Evolutionary conservation across 202 grass and related monocot species (phyloP), one percentile per base, ranked within the genome.

Genomic region (Setaria italica): DNA sequence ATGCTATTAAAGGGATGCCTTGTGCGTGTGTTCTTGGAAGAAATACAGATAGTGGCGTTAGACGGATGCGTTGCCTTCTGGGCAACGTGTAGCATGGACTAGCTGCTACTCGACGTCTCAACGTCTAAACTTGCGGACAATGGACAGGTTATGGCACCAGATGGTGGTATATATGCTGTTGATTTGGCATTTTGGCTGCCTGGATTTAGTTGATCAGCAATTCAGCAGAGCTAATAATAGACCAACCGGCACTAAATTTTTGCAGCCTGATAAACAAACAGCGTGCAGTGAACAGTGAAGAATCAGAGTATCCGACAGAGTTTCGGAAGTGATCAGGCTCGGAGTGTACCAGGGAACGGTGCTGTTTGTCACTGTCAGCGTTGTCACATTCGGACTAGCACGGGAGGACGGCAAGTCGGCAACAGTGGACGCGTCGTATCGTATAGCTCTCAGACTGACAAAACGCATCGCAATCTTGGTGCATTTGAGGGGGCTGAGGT

Each of bases 171-270:
- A 20, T 46, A 10, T 25, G 2, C 56, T 57, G 45, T 45, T 59
- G 17, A 2, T 19, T 56, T 56, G 53, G 53, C 5, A 20, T 2
- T 56, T 56, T 56, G 53, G 17, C 53, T 20, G 53, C 0, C 9
- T 9, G 47, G 67, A 9, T 86, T 66, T 35, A 17, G 77, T 72
- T 72, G 55, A 75, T 65, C 58, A 48, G 25, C 25, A 25, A 25
- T 25, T 25, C 47, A 19, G 45, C 25, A 33, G 29, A 32, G 25
- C 60, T 5, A 32, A 33, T 43, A 43, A 11, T 3, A 33, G 2
- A 41, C 15, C 63, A 39, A 19, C 13, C 6, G 15, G 63, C 1
- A 39, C 13, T 41, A 19, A 19, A 11, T 29, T 4, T 62, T 29
- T 11, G n/a, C 58, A 29, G 58, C 21, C 21, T 30, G 34, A 64